phyloP scores from a whole-genome alignment of 1,284 basidiomycete species.

The Neolentinus lepideus region DNA sequence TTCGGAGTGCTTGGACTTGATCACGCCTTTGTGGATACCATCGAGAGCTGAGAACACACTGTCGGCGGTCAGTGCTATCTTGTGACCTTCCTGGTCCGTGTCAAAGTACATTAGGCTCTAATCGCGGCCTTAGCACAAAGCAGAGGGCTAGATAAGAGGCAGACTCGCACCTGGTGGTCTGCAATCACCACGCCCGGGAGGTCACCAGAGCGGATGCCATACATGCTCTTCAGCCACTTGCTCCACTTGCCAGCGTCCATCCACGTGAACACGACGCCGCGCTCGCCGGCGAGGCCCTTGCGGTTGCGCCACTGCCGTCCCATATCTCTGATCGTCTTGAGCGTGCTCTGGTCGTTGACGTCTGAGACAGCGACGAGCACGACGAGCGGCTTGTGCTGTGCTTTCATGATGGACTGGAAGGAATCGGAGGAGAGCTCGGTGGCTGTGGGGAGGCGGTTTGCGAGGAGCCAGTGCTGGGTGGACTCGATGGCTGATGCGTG shows the following conservation, averaged over 20 bases:
- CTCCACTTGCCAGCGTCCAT: conserved; percentile 79
- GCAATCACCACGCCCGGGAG: conserved; percentile 62
- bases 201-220: conserved; percentile 43
- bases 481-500: conserved; percentile 6
- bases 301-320: conserved; percentile 59
- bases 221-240: conserved; percentile 86
- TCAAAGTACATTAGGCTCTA: conserved; percentile 69
- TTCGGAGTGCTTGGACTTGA: conserved; percentile 60
- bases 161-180: conserved; percentile 64
- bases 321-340: conserved; percentile 42
- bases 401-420: conserved; percentile 80
- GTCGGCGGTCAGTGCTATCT: conserved; percentile 45
- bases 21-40: conserved; percentile 49
- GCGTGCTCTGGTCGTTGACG: conserved; percentile 31
- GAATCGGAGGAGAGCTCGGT: conserved; percentile 67
- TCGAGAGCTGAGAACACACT: conserved; percentile 70
- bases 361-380: conserved; percentile 55
- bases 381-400: conserved; percentile 64
- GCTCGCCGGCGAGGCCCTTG: conserved; percentile 22
- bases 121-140: conserved; percentile 12
- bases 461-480: conserved; percentile 47
- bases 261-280: conserved; percentile 78
- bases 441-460: conserved; percentile 64
- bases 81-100: conserved; percentile 39
- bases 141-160: neutral